Conservation (phyloP, 805 yeast genomes). For the Naumovozyma castellii region DNA sequence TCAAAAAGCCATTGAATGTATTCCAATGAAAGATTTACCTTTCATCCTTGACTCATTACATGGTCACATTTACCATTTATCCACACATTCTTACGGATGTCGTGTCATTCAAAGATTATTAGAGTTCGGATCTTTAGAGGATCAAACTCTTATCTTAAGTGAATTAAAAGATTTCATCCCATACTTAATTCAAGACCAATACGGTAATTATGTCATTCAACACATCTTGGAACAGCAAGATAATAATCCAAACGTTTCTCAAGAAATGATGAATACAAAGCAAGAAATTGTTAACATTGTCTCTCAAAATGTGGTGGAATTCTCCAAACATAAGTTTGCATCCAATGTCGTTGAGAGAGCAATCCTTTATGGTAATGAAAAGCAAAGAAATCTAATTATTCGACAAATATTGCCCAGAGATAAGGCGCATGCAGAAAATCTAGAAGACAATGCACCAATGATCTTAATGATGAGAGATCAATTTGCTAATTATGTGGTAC, state of each 20-base stretch:
- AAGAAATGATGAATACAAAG: conserved; percentile 34
- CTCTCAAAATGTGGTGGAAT: conserved; percentile 58
- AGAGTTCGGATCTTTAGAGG: conserved; percentile 61
- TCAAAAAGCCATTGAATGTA: conserved; percentile 84
- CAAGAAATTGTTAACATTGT: conserved; percentile 55
- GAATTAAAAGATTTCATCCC: conserved; percentile 67
- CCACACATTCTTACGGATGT: conserved; percentile 96
- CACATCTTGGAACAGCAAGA: conserved; percentile 63
- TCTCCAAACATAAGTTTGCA: conserved; percentile 95
- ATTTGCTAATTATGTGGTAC: conserved; percentile 95
- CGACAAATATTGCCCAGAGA: conserved; percentile 56
- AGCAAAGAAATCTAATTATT: conserved; percentile 54
- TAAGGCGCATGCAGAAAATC: conserved; percentile 33
- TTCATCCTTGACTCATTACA: conserved; percentile 66
- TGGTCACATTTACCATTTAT: conserved; percentile 67
- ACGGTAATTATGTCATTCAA: conserved; percentile 95
- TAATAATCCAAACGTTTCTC: conserved; percentile 13
- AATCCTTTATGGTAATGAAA: conserved; percentile 57
- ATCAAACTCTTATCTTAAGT: conserved; percentile 55
- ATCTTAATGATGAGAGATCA: conserved; percentile 96
- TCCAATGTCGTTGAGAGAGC: conserved; percentile 96
- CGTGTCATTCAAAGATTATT: conserved; percentile 88
- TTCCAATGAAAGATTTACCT: conserved; percentile 59
- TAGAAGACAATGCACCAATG: conserved; percentile 60
- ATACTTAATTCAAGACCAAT: conserved; percentile 85